Evolutionary conservation across 148 eudicot species (phyloP), one percentile per base, ranked within the genome.

Genomic region (Dysphania ambrosioides): DNA sequence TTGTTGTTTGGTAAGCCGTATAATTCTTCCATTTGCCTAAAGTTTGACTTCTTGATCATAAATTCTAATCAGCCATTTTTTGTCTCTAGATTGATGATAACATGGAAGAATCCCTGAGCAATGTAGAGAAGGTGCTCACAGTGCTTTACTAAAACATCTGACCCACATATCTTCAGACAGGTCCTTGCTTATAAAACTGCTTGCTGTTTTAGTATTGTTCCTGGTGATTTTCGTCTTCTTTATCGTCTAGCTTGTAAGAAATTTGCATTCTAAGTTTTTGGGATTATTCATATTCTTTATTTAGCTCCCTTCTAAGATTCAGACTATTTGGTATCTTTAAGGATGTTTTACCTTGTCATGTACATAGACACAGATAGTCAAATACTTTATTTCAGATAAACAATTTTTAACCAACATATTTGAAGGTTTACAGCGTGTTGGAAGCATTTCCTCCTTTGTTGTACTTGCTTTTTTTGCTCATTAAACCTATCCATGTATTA

Each of bases 101-200:
- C 86, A 85, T 93, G 92, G 96, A 87, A 7, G 96, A 93, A 79
- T 76, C 97, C 29, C 73, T 86, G 82, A 78, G 88, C 49, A 87
- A 90, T 76, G 96, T 93, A 77, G 97, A 77, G 97, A 93, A 78
- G 86, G 92, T 80, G 96, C 96, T 75, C 90, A 89, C 41, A 80
- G 82, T 75, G 81, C 93, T 72, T 77, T 93, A 64, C 67, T 90
- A 81, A 93, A 87, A 81, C 83, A 93, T 79, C 77, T 93, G 64
- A 87, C 87, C 36, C 81, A 79, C 27, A 87, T 93, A 81, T 87
- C 96, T 53, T 90, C 97, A 56, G 90, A 93, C 88, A 86, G 97
- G 88, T 86, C 88, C 81, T 90, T 93, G 78, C 64, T 93, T 79
- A 83, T 93, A 77, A 93, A 93, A 82, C 82, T 93, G 59, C 90